Conservation (phyloP, 2,329 filamentous ascomycete species). For the Penicillium decumbens region DNA sequence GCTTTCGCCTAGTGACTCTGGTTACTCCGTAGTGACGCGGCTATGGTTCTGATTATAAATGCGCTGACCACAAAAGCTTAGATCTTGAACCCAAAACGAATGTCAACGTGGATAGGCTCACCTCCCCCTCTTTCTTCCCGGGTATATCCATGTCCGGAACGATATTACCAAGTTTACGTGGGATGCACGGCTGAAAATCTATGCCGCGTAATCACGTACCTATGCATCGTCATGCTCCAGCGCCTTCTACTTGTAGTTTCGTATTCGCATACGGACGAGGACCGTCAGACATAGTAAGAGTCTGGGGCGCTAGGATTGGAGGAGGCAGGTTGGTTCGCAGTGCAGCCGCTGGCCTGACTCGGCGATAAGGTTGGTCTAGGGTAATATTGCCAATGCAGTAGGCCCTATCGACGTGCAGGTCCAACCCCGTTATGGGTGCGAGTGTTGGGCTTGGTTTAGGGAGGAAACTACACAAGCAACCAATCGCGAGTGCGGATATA, state of each 20-base stretch:
- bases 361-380: conserved; percentile 16
- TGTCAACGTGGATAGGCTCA: not conserved
- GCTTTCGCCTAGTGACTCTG: conserved; percentile 21
- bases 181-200: not conserved
- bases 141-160: not conserved
- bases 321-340: not conserved
- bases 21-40: conserved; percentile 21
- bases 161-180: not conserved
- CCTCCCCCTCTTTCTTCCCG: not conserved
- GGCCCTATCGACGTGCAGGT: conserved; percentile 13
- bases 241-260: too few relatives aligned
- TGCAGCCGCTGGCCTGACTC: conserved; percentile 10
- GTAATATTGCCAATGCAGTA: conserved; percentile 12
- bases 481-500: conserved; percentile 12
- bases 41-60: conserved; percentile 15
- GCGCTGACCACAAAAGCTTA: conserved; percentile 20
- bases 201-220: not conserved
- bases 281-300: not conserved
- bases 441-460: not conserved
- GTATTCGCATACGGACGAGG: not conserved
- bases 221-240: not conserved
- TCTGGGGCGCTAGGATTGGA: not conserved
- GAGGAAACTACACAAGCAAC: not conserved
- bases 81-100: not conserved
- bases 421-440: not conserved